Evolutionary conservation across 2,329 filamentous ascomycete species (phyloP), one percentile per base, ranked within the genome.

Genomic region (Fusarium sp.): DNA sequence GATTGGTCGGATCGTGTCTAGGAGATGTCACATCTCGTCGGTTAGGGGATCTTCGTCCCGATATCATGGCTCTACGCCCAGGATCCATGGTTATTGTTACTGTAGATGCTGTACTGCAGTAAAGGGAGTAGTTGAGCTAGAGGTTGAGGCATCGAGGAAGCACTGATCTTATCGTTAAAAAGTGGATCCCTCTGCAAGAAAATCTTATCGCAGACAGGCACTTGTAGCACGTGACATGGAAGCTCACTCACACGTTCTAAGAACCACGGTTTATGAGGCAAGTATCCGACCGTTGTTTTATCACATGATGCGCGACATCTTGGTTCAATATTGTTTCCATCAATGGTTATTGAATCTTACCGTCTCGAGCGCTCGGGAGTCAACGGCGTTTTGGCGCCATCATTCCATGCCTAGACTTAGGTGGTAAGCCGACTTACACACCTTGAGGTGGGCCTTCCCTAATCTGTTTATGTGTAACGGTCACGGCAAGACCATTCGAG

Each of bases 21-120:
- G 88, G 87, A 42, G 84, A 84, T 33, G 84, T 86, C 64, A 88
- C 81, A 71, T 89, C 84, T 73, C 84, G 81, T 52, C 79, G 76
- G 59, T 76, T 77, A 61, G 75, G 72, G 24, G 85, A 84, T 69
- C 80, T 81, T 67, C 79, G 76, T 45, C 83, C 83, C 55, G 81
- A 74, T 43, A 89, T 84, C 85, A 88, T 86, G 43, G 85, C 86
- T 69, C 80, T 83, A 53, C 87, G 80, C 44, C 78, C 84, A 14
- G 87, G 85, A 74, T 89, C 84, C 87, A 89, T 89, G 21, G 17
- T 68, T 60, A n/a, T 33, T 24, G 53, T 45, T n/a, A 24, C 51
- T 33, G 33, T 49, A 57, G 42, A 64, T 57, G 31, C 15, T 51
- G 44, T 57, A 46, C 24, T 38, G 19, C 21, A 21, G 38, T 24